Conservation (phyloP, 805 yeast genomes). For the Clavispora santaluciae region DNA sequence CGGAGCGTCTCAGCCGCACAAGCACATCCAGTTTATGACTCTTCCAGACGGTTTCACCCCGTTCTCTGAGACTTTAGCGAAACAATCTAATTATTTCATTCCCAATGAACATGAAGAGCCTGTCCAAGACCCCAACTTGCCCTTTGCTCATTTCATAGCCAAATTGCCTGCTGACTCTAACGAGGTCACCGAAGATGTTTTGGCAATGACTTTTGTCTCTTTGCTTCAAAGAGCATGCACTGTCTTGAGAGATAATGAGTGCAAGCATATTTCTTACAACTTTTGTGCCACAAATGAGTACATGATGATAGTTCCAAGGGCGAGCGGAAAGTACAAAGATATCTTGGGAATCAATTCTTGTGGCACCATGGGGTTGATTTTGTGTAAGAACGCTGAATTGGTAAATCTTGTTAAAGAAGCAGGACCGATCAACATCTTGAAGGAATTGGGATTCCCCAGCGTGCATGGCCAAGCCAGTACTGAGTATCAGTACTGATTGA, state of each 20-base stretch:
- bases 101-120: constrained; percentile 57
- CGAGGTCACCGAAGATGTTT: constrained; percentile 46
- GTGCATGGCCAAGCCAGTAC: constrained; percentile 53
- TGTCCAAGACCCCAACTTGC: constrained; percentile 51
- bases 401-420: constrained; percentile 42
- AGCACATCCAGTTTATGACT: constrained; percentile 82
- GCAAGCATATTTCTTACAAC: constrained; percentile 63
- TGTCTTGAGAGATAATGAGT: constrained; percentile 49
- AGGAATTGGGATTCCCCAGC: constrained; percentile 62
- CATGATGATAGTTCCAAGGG: constrained; percentile 84
- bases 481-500: constrained; percentile 59
- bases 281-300: constrained; percentile 76
- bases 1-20: constrained; percentile 95
- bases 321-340: constrained; percentile 46
- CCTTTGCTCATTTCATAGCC: constrained; percentile 81
- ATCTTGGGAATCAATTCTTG: constrained; percentile 69
- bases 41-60: constrained; percentile 57
- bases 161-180: constrained; percentile 46
- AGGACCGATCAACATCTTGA: constrained; percentile 50
- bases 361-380: constrained; percentile 73
- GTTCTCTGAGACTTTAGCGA: constrained; percentile 46
- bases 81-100: constrained; percentile 46
- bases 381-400: constrained; percentile 64
- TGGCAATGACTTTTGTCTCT: constrained; percentile 67
- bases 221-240: constrained; percentile 70